Percentiles rank a stretch among this genome's conserved stretches.
Conservation (phyloP, 192 early-diverging fungal species). For the Diversispora epigaea region DNA sequence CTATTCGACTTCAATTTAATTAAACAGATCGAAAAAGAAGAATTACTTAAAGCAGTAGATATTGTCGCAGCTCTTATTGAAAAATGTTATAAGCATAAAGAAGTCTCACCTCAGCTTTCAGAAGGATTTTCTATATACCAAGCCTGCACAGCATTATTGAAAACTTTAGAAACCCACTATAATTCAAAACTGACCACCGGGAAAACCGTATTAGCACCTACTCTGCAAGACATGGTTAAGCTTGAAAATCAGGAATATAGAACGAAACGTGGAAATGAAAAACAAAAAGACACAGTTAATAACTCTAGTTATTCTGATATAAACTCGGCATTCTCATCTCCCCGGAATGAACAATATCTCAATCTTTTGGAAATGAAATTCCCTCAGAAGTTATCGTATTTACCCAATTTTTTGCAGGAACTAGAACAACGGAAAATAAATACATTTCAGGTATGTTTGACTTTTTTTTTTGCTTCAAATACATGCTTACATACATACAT, state of each 20-base stretch:
- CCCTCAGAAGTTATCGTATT: neutral
- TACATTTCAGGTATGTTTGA: neutral
- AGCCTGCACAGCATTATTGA: conserved; percentile 6
- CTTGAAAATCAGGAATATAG: neutral
- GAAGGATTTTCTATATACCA: neutral
- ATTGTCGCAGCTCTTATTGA: neutral
- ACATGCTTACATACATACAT: neutral
- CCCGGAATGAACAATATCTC: conserved; percentile 1
- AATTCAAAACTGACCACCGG: neutral
- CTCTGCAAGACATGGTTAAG: neutral
- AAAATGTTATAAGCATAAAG: conserved; percentile 13
- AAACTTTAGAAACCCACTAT: neutral
- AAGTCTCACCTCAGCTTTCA: neutral
- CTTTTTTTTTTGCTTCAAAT: neutral
- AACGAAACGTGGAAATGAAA: neutral
- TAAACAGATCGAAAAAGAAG: neutral
- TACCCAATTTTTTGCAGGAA: neutral
- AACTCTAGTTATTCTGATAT: no score
- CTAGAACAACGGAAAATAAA: conserved; percentile 22
- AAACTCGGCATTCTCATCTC: neutral
- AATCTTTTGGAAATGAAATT: neutral
- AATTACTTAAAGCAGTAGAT: neutral
- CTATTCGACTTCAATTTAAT: conserved; percentile 5
- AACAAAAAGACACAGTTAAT: no score
- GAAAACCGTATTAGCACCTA: neutral